phyloP scores from a whole-genome alignment of 225 moss, liverwort and hornwort species.

The Bryum argenteum region DNA sequence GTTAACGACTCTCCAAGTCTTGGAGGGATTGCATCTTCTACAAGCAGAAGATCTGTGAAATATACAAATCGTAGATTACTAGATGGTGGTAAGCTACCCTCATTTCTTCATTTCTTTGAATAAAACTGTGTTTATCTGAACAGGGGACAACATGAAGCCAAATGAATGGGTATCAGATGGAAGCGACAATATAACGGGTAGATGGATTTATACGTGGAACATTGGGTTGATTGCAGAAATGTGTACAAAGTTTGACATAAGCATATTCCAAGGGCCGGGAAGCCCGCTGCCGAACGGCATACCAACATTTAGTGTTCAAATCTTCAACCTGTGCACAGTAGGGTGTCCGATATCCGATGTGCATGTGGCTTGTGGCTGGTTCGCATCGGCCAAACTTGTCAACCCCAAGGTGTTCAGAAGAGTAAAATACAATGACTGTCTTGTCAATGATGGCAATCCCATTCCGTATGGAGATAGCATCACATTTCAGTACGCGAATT shows the following conservation, averaged over 20 bases:
- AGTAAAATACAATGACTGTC: slow-evolving; percentile 72
- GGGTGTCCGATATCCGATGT: slow-evolving; percentile 75
- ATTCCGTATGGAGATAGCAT: slow-evolving; percentile 64
- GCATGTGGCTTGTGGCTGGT: slow-evolving; percentile 72
- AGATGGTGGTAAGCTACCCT: slow-evolving; percentile 51
- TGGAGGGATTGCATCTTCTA: slow-evolving; percentile 23
- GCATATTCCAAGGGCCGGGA: slow-evolving; percentile 73
- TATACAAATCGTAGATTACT: slow-evolving; percentile 56
- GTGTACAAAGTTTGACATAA: slow-evolving; percentile 79
- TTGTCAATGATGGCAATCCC: slow-evolving; percentile 76
- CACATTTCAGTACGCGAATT: slow-evolving; percentile 68
- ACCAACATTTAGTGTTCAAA: slow-evolving; percentile 77
- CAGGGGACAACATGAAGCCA: slow-evolving; percentile 55
- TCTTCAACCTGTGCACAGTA: slow-evolving; percentile 75
- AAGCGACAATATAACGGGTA: slow-evolving; percentile 48
- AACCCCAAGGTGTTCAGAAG: slow-evolving; percentile 71
- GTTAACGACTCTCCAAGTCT: background rate
- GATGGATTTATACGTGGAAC: slow-evolving; percentile 65
- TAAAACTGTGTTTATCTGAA: slow-evolving; percentile 45
- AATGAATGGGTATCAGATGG: slow-evolving; percentile 49
- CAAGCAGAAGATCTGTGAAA: slow-evolving; percentile 48
- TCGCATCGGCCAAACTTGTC: slow-evolving; percentile 69
- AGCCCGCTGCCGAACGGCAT: slow-evolving; percentile 78
- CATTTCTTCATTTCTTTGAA: slow-evolving; percentile 17
- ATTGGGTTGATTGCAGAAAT: slow-evolving; percentile 76